phyloP scores from a whole-genome alignment of 2,329 filamentous ascomycete species.

The Pseudogymnoascus sp. region DNA sequence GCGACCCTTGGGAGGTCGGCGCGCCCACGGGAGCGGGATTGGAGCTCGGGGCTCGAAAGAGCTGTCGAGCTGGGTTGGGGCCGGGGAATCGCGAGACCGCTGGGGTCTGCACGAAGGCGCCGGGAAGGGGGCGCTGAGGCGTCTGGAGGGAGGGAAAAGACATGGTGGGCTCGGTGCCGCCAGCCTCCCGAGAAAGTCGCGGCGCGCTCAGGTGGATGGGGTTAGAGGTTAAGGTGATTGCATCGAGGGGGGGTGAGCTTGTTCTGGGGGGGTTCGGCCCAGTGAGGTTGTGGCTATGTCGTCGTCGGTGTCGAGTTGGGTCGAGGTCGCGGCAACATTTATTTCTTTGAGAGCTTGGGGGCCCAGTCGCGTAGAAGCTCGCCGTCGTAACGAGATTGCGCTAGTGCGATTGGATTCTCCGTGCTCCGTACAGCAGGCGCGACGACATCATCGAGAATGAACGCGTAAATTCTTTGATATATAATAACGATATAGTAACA shows the following conservation, averaged over 20 bases:
- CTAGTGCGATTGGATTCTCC: constrained; percentile 10
- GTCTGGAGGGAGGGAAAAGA: constrained; percentile 37
- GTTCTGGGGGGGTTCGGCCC: neutral
- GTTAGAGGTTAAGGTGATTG: neutral
- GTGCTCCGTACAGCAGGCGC: neutral
- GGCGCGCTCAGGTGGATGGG: constrained; percentile 6
- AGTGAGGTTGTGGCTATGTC: neutral
- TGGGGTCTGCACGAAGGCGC: constrained; percentile 70
- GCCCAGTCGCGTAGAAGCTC: constrained; percentile 7
- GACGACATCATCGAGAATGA: neutral
- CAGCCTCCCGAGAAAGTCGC: constrained; percentile 3
- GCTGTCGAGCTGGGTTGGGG: constrained; percentile 43
- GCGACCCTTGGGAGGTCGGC: constrained; percentile 15
- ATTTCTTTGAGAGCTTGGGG: constrained; percentile 7
- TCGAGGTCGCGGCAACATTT: constrained; percentile 7
- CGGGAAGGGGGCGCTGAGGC: constrained; percentile 65
- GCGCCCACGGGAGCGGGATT: constrained; percentile 23
- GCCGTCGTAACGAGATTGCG: constrained; percentile 5
- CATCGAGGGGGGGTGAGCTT: constrained; percentile 4
- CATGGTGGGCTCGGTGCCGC: constrained; percentile 9
- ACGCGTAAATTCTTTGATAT: neutral
- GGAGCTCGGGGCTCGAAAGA: constrained; percentile 35
- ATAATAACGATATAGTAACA: neutral
- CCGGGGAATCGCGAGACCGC: constrained; percentile 45
- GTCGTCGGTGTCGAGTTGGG: constrained; percentile 3